These are phyloP conservation scores for Clohesyomyces aquaticus DNA, from an alignment of 495 filamentous ascomycete species.

Conservation along the genomic window DNA sequence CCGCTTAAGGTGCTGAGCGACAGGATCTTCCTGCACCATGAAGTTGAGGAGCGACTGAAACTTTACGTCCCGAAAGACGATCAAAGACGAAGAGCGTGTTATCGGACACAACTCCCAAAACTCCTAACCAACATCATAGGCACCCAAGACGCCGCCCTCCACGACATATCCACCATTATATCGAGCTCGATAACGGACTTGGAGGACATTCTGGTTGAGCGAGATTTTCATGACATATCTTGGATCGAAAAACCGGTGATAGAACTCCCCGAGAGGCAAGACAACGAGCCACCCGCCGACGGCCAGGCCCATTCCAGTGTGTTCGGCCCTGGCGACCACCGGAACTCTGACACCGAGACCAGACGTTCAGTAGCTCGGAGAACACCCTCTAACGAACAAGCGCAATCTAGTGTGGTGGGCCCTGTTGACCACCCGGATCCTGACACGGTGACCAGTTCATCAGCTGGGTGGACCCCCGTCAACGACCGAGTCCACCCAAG, in stretches of 20 bases:
- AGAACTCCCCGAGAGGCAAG: too few relatives aligned
- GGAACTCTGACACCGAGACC: too few relatives aligned
- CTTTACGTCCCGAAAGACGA: constrained; percentile 8
- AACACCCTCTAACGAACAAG: too few relatives aligned
- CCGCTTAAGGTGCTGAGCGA: constrained; percentile 2
- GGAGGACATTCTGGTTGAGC: constrained; percentile 15
- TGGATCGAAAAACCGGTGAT: constrained; percentile 20
- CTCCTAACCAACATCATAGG: constrained; percentile 8
- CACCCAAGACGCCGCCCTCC: neutral
- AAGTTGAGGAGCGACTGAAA: constrained; percentile 3
- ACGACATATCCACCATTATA: constrained; percentile 5
- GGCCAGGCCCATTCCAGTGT: too few relatives aligned
- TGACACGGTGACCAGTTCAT: too few relatives aligned
- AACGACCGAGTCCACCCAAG: too few relatives aligned
- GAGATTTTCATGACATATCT: constrained; percentile 12
- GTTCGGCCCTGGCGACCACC: too few relatives aligned
- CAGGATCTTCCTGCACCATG: constrained; percentile 4
- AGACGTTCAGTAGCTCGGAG: too few relatives aligned
- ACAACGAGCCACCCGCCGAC: too few relatives aligned
- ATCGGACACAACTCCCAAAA: constrained; percentile 12
- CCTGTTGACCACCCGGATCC: too few relatives aligned
- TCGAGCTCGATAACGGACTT: neutral
- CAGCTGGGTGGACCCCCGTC: too few relatives aligned
- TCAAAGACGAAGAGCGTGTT: neutral
- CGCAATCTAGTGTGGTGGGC: too few relatives aligned